Conservation (phyloP, 2,329 filamentous ascomycete species). For the Ambrosiella beaveri region DNA sequence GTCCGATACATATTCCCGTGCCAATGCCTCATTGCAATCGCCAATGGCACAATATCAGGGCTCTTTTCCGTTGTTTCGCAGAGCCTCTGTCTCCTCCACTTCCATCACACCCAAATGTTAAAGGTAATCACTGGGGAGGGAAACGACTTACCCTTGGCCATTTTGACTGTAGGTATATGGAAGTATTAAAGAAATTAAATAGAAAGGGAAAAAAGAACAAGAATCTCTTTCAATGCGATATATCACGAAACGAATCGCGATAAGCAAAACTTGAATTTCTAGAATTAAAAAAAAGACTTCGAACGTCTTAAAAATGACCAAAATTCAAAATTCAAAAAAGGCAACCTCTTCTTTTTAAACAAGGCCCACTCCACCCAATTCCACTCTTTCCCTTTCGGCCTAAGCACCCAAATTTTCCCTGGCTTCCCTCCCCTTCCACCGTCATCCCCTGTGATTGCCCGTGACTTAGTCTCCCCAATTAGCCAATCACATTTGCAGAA, state of each 20-base stretch:
- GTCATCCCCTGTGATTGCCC: too few relatives aligned
- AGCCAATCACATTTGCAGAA: conserved; percentile 11
- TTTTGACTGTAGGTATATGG: conserved; percentile 5
- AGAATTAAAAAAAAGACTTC: conserved; percentile 6
- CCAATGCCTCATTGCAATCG: background rate
- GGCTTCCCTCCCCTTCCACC: too few relatives aligned
- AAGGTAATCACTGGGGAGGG: too few relatives aligned
- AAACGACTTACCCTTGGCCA: conserved; percentile 10
- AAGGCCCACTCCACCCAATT: too few relatives aligned
- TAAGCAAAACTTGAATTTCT: conserved; percentile 4
- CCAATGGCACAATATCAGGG: background rate
- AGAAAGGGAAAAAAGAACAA: background rate
- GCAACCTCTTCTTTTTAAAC: too few relatives aligned
- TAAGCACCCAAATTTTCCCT: too few relatives aligned
- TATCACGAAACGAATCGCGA: background rate
- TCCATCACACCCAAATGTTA: too few relatives aligned
- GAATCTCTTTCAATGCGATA: background rate
- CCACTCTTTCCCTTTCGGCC: too few relatives aligned
- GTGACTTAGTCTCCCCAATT: background rate
- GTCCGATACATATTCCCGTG: background rate
- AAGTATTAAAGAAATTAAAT: conserved; percentile 4
- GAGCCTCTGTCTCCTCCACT: too few relatives aligned
- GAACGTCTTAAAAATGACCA: background rate
- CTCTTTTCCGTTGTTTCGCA: too few relatives aligned
- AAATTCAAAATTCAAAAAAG: background rate